Base-by-base conservation (phyloP, 495 filamentous ascomycete species). In the Daldinia concentrica region DNA sequence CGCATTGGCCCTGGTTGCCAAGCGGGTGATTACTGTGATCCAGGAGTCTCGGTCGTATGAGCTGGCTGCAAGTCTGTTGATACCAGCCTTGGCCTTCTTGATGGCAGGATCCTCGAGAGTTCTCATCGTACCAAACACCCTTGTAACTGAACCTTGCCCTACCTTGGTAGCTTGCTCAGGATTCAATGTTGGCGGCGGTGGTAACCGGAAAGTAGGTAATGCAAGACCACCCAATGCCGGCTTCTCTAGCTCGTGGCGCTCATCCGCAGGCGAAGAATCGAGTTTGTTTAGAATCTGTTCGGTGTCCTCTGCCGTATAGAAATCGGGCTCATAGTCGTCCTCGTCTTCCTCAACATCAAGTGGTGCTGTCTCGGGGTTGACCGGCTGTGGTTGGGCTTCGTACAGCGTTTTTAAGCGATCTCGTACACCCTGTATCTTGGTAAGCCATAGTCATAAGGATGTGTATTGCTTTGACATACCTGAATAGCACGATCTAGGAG, bases 311-410 rank as follows among this genome's bases (percentile, higher is more conserved):
- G 83, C 85, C 6, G 86, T 84, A 61, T 90, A 86, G 72, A 91
- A 94, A 79, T 95, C 90, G 0, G 93, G 93, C 68, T 96, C 93
- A 73, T 97, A 96, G 63, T 94, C 90, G 58, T 94, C 94, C 14
- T 97, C 93, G 17, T 97, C 93, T 6, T 95, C 92, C n/a, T 89
- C 90, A 0, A 87, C 82, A 22, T 81, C 86, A 8, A 86, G 75
- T 1, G 83, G 83, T 8, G 82, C 77, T 1, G 81, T 84, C 14
- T 84, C 82, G 2, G 85, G 76, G 62, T 86, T 84, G 8, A 86
- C 61, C 1, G 77, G 80, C 8, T 84, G 73, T 55, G 82, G 80
- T 45, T 81, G 76, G 14, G 70, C 74, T 24, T 62, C 74, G n/a
- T 76, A 76, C 65, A 78, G 81, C 72, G 77, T 69, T 4, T 64